Conservation (phyloP, 2,329 filamentous ascomycete genomes). For the Clonostachys solani region DNA sequence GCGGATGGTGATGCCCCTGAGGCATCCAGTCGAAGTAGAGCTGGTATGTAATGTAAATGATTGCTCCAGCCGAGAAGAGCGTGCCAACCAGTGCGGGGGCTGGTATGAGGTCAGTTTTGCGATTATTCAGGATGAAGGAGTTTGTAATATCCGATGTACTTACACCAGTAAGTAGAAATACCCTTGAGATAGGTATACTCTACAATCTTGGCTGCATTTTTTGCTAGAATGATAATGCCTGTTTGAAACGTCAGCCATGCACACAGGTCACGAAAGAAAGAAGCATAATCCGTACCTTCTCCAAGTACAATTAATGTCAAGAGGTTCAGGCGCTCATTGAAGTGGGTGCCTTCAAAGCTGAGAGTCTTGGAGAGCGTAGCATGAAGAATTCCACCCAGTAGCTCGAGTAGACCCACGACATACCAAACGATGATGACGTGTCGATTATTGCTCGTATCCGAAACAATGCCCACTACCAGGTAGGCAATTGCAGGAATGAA, state of each 20-base stretch:
- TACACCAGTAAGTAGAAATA: too few species aligned
- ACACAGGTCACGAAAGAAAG: too few species aligned
- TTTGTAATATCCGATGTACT: too few species aligned
- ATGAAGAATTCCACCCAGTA: slow-evolving; percentile 43
- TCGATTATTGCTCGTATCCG: slow-evolving; percentile 22
- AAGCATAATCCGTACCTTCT: slow-evolving; percentile 50
- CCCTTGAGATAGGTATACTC: slow-evolving; percentile 9
- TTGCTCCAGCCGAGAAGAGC: too few species aligned
- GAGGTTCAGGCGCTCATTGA: slow-evolving; percentile 59
- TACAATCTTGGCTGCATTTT: slow-evolving; percentile 45
- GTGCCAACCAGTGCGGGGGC: too few species aligned
- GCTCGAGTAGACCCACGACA: slow-evolving; percentile 47
- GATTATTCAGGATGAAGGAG: too few species aligned
- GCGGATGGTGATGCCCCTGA: slow-evolving; percentile 1
- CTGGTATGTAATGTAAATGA: slow-evolving; percentile 2
- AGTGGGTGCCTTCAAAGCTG: slow-evolving; percentile 57
- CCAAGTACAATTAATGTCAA: slow-evolving; percentile 64
- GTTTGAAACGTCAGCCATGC: too few species aligned
- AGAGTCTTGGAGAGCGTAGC: slow-evolving; percentile 52
- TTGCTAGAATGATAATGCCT: slow-evolving; percentile 32
- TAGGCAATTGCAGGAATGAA: slow-evolving; percentile 30
- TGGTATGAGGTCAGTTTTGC: too few species aligned
- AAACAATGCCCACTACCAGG: slow-evolving; percentile 33
- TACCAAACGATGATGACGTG: slow-evolving; percentile 42
- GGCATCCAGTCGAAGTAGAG: slow-evolving; percentile 8